A percentile compares a stretch with the other conserved stretches of the same genome.
Evolutionary conservation across 2,329 filamentous ascomycete species (phyloP).

Genomic region (Fonsecaea pedrosoi): DNA sequence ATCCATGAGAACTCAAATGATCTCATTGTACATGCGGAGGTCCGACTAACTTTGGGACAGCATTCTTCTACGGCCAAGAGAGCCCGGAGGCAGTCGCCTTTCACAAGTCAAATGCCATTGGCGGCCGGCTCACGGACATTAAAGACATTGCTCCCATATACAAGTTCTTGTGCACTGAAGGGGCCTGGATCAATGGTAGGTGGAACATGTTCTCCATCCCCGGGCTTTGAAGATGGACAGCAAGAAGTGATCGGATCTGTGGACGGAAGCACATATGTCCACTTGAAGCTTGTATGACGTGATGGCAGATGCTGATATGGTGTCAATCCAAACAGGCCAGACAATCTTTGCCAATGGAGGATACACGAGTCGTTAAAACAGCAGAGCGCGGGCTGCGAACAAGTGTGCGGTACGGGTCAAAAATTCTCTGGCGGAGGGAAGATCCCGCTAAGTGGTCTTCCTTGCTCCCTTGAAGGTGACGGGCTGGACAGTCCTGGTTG

Average conservation of each 20-base stretch:
- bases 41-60: constrained; percentile 36
- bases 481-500: not conserved
- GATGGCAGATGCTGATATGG: not conserved
- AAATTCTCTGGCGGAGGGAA: no score
- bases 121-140: constrained; percentile 51
- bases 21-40: not conserved
- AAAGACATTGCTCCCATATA: constrained; percentile 56
- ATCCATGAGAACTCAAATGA: no score
- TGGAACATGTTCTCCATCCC: not conserved
- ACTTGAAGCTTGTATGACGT: not conserved
- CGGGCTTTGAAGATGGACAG: not conserved
- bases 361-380: constrained; percentile 52
- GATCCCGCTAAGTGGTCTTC: no score
- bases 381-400: not conserved
- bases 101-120: constrained; percentile 55
- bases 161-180: constrained; percentile 54
- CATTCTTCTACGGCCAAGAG: constrained; percentile 57
- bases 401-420: not conserved
- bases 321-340: constrained; percentile 20
- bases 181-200: constrained; percentile 55
- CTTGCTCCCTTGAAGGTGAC: not conserved
- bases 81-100: constrained; percentile 52
- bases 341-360: constrained; percentile 59
- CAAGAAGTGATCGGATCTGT: not conserved
- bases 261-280: not conserved